A percentile compares a stretch with the other conserved stretches of the same genome.
Evolutionary conservation across 2,329 filamentous ascomycete species (phyloP).

Genomic region (Penicillium sclerotiorum): DNA sequence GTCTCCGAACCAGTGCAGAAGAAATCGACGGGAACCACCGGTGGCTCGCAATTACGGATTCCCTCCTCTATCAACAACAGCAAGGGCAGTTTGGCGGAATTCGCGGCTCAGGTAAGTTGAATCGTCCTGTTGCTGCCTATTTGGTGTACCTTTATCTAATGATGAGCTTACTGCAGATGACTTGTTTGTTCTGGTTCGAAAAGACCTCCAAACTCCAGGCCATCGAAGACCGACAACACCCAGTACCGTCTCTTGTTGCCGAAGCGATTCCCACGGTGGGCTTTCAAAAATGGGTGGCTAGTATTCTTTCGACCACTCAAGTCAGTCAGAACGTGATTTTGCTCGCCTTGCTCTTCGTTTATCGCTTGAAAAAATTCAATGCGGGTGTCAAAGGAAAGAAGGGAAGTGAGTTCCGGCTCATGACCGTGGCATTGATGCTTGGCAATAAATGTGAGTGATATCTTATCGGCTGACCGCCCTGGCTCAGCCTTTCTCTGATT

Average conservation of each 20-base stretch:
- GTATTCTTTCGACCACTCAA: constrained; percentile 88
- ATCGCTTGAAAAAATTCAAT: constrained; percentile 87
- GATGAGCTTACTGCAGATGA: constrained; percentile 65
- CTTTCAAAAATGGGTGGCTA: constrained; percentile 92
- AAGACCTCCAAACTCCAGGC: constrained; percentile 75
- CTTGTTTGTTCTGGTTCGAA: constrained; percentile 98
- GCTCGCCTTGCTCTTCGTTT: constrained; percentile 87
- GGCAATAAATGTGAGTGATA: constrained; percentile 83
- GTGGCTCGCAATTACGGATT: constrained; percentile 64
- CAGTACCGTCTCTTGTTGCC: constrained; percentile 60
- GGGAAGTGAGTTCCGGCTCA: constrained; percentile 87
- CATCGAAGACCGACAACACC: constrained; percentile 62
- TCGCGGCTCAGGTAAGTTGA: constrained; percentile 71
- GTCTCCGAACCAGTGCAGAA: constrained; percentile 27
- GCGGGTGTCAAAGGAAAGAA: constrained; percentile 85
- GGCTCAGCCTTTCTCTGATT: constrained; percentile 4
- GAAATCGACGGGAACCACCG: constrained; percentile 38
- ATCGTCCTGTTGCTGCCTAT: not conserved
- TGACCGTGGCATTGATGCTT: constrained; percentile 95
- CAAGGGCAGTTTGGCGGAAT: constrained; percentile 77
- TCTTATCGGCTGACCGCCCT: constrained; percentile 26
- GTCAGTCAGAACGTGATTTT: constrained; percentile 95
- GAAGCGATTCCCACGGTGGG: constrained; percentile 76
- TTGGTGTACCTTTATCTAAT: not conserved
- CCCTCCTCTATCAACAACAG: constrained; percentile 74